Evolutionary conservation across 1,284 basidiomycete genomes (phyloP).

Genomic region (Polyporus tsugae): DNA sequence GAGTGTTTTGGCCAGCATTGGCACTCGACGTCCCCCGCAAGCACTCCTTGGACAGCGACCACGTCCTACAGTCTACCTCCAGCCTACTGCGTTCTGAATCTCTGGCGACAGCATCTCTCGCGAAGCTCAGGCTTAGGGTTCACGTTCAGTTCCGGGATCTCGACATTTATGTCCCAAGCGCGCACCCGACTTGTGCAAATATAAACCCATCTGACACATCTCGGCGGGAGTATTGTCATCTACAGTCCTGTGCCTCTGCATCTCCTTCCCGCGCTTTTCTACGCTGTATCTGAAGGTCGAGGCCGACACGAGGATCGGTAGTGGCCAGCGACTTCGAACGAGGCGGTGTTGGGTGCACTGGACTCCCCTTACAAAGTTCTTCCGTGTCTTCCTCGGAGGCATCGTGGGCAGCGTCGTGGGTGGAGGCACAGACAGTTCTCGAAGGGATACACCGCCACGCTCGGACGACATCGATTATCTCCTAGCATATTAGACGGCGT

Average conservation of each 20-base stretch:
- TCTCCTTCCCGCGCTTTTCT: constrained; percentile 15
- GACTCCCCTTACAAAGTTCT: constrained; percentile 9
- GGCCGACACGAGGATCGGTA: neutral
- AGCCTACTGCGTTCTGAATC: constrained; percentile 2
- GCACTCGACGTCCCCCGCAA: neutral
- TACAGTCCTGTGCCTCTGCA: neutral
- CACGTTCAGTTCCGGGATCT: neutral
- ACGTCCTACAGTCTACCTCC: constrained; percentile 13
- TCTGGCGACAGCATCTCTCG: constrained; percentile 7
- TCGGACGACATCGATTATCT: constrained; percentile 24
- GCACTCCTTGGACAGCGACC: constrained; percentile 20
- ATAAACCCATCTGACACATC: constrained; percentile 25
- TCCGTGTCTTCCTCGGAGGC: constrained; percentile 5
- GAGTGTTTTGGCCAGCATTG: neutral
- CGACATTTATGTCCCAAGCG: constrained; percentile 17
- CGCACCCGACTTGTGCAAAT: constrained; percentile 16
- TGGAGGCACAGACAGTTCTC: constrained; percentile 17
- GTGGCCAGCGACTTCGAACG: neutral
- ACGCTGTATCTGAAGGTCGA: neutral
- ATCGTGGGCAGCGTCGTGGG: constrained; percentile 2
- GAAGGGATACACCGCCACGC: constrained; percentile 27
- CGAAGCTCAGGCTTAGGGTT: constrained; percentile 7
- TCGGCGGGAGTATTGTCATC: constrained; percentile 6
- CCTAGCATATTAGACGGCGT: constrained; percentile 31
- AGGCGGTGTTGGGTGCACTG: constrained; percentile 8